A percentile compares a stretch with the other conserved stretches of the same genome.
Conservation (phyloP, 2,329 filamentous ascomycete species). For the Epichloe gansuensis region DNA sequence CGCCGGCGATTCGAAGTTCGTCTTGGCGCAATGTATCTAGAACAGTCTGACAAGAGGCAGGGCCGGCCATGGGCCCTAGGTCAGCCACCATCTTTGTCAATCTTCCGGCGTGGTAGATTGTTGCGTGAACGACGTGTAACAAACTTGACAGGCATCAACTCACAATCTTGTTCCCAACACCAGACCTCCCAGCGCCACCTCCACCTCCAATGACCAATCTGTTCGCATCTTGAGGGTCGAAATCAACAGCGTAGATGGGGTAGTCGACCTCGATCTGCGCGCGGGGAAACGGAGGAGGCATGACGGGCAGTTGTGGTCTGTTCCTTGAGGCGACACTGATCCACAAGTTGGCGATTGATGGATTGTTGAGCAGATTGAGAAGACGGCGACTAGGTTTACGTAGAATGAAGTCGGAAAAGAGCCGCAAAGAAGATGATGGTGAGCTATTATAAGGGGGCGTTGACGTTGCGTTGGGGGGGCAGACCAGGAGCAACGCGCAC, state of each 20-base stretch:
- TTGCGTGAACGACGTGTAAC: background rate
- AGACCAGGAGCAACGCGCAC: too few relatives aligned
- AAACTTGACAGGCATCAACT: constrained; percentile 17
- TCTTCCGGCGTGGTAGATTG: background rate
- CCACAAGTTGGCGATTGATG: background rate
- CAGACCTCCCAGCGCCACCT: constrained; percentile 68
- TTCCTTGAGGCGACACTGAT: background rate
- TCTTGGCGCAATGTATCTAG: constrained; percentile 56
- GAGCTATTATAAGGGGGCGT: too few relatives aligned
- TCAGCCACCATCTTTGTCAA: background rate
- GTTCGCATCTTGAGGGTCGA: constrained; percentile 66
- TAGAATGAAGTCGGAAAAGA: background rate
- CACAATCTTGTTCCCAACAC: constrained; percentile 79
- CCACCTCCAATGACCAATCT: constrained; percentile 76
- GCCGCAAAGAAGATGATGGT: background rate
- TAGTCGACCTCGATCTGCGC: constrained; percentile 62
- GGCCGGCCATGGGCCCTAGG: background rate
- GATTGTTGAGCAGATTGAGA: background rate
- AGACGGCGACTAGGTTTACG: background rate
- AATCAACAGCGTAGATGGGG: constrained; percentile 78
- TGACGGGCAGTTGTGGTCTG: constrained; percentile 8
- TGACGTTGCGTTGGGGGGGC: too few relatives aligned
- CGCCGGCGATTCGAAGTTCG: constrained; percentile 50
- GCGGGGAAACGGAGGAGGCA: constrained; percentile 29
- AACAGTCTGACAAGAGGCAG: constrained; percentile 40